phyloP scores from a whole-genome alignment of 352 stramenopile genomes.

The Phytophthora macrochlamydospora region DNA sequence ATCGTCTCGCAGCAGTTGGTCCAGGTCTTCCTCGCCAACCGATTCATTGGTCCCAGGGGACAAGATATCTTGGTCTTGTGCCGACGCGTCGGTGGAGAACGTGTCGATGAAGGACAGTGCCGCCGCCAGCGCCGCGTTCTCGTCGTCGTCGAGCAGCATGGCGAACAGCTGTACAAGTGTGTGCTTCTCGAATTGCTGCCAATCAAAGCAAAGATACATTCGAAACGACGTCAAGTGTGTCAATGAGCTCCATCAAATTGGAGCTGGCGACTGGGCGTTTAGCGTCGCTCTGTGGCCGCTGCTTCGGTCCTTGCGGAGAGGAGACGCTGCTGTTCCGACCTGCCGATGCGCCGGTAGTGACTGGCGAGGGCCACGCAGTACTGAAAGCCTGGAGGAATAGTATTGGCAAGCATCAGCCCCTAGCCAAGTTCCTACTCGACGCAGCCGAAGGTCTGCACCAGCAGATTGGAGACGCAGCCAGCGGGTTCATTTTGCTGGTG shows the following conservation, averaged over 20 bases:
- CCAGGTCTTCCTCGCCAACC: slow-evolving; percentile 1
- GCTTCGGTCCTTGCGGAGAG: slow-evolving; percentile 56
- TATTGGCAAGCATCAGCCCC: slow-evolving; percentile 21
- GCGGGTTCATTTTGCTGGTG: slow-evolving; percentile 65
- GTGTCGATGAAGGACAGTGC: slow-evolving; percentile 31
- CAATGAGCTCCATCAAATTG: slow-evolving; percentile 16
- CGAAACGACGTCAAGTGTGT: slow-evolving; percentile 15
- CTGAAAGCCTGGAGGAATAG: slow-evolving; percentile 47
- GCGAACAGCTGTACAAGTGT: too few relatives aligned
- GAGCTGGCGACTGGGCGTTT: slow-evolving; percentile 23
- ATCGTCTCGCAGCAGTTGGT: not conserved
- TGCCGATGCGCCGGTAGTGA: slow-evolving; percentile 62
- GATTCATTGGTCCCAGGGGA: not conserved
- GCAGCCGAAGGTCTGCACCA: slow-evolving; percentile 54
- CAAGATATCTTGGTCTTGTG: not conserved
- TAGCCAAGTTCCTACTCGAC: slow-evolving; percentile 54
- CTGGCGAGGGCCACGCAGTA: slow-evolving; percentile 53
- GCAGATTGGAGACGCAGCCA: slow-evolving; percentile 58
- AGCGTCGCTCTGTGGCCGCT: slow-evolving; percentile 36
- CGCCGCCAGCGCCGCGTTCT: slow-evolving; percentile 23
- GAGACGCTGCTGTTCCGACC: slow-evolving; percentile 65
- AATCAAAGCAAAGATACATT: too few relatives aligned
- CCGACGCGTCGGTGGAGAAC: slow-evolving; percentile 1
- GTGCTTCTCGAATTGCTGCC: too few relatives aligned
- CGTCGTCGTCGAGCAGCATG: slow-evolving; percentile 32